phyloP scores from a whole-genome alignment of 148 eudicot species.

The Oxyria digyna region DNA sequence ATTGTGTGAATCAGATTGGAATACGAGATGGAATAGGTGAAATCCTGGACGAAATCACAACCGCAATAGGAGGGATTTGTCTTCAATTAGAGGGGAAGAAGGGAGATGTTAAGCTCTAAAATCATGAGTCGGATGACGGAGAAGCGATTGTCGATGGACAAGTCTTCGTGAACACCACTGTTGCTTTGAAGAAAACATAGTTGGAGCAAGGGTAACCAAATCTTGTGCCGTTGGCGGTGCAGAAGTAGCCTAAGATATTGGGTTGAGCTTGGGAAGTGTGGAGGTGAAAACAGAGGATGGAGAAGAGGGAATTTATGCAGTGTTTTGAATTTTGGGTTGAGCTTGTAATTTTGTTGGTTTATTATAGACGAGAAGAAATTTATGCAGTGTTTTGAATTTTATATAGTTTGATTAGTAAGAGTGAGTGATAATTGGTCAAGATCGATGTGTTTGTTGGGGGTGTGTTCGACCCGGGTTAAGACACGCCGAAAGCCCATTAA shows the following conservation, averaged over 20 bases:
- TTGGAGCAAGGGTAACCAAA: constrained; percentile 45
- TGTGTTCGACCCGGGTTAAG: too few species aligned
- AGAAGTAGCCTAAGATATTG: constrained; percentile 44
- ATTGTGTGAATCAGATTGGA: constrained; percentile 33
- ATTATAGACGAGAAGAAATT: background rate
- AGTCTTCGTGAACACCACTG: constrained; percentile 26
- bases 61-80: constrained; percentile 54
- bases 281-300: constrained; percentile 13
- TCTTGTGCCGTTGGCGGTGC: constrained; percentile 26
- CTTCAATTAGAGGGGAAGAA: constrained; percentile 22
- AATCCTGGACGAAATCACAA: constrained; percentile 31
- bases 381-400: too few species aligned
- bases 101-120: constrained; percentile 54
- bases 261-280: constrained; percentile 33
- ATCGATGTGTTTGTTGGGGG: background rate
- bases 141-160: constrained; percentile 67
- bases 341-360: background rate
- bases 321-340: background rate
- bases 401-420: too few species aligned
- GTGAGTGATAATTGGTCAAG: background rate
- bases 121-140: constrained; percentile 51
- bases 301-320: background rate
- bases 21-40: constrained; percentile 30
- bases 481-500: too few species aligned
- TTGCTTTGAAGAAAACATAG: constrained; percentile 53